Conservation (phyloP, 805 yeast species). For the Starmerella bombicola region DNA sequence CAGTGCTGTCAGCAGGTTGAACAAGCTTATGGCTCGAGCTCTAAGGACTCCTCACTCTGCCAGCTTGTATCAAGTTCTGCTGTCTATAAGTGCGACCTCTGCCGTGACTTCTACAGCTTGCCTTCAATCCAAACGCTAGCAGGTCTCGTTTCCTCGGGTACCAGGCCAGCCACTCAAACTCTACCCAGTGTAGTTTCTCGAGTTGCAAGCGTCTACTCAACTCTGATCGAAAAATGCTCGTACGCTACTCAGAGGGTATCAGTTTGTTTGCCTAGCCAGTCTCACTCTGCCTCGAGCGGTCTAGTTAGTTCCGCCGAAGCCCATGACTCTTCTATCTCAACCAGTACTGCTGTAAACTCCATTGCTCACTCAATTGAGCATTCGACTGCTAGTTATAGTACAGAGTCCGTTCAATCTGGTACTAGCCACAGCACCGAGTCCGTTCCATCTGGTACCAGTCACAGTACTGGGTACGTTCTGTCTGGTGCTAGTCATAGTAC, state of each 20-base stretch:
- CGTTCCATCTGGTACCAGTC: no score
- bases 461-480: no score
- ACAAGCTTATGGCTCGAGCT: slow-evolving; percentile 4
- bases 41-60: slow-evolving; percentile 5
- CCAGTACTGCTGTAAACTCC: no score
- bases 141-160: slow-evolving; percentile 8
- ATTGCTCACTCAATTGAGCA: no score
- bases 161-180: slow-evolving; percentile 5
- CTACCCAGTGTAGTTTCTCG: slow-evolving; percentile 6
- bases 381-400: no score
- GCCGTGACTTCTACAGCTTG: slow-evolving; percentile 14
- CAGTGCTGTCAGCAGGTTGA: slow-evolving; percentile 11
- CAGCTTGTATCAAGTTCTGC: slow-evolving; percentile 6
- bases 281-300: no score
- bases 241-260: slow-evolving; percentile 10
- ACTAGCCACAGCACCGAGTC: no score
- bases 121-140: background rate
- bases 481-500: no score
- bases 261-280: slow-evolving; percentile 8
- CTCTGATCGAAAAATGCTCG: slow-evolving; percentile 6
- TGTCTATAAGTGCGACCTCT: slow-evolving; percentile 14
- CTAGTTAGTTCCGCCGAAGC: no score
- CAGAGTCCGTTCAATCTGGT: no score
- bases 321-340: no score
- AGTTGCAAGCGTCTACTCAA: slow-evolving; percentile 9